Evolutionary conservation across 1,284 basidiomycete species (phyloP).

Genomic region (Ustilago loliicola): DNA sequence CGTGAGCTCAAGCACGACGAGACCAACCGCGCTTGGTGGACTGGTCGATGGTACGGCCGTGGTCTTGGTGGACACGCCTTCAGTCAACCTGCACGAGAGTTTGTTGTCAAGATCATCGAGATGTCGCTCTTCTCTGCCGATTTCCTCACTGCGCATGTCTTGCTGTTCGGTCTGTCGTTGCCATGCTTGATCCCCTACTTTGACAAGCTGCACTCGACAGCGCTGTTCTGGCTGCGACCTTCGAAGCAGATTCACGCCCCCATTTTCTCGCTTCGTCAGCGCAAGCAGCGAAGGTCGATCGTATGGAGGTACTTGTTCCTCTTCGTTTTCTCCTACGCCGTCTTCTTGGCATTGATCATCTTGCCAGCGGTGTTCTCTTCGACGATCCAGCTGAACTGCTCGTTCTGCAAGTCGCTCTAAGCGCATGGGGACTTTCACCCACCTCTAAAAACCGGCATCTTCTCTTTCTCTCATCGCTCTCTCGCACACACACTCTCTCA

Average conservation of each 20-base stretch:
- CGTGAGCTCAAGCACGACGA: constrained; percentile 71
- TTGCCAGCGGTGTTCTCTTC: constrained; percentile 62
- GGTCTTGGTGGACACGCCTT: constrained; percentile 69
- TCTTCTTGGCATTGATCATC: constrained; percentile 79
- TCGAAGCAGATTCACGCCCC: constrained; percentile 79
- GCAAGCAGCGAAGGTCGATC: constrained; percentile 68
- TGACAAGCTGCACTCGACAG: constrained; percentile 65
- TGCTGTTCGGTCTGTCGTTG: constrained; percentile 73
- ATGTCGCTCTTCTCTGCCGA: constrained; percentile 69
- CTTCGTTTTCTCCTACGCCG: constrained; percentile 80
- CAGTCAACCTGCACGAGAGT: constrained; percentile 69
- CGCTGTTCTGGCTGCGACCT: constrained; percentile 73
- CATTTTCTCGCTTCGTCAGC: constrained; percentile 76
- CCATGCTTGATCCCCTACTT: constrained; percentile 71
- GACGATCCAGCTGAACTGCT: constrained; percentile 55
- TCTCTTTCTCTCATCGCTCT: neutral
- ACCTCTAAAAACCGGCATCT: constrained; percentile 26
- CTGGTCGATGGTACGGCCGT: constrained; percentile 70
- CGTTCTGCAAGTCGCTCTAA: constrained; percentile 59
- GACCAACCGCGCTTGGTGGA: constrained; percentile 71
- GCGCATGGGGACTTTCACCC: neutral
- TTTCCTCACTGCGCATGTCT: constrained; percentile 65
- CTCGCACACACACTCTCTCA: neutral
- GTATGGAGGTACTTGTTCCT: constrained; percentile 80
- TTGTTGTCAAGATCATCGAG: constrained; percentile 71